A percentile compares a stretch with the other conserved stretches of the same genome.
Evolutionary conservation across 305 asterid species (phyloP).

Genomic region (Andrographis paniculata): DNA sequence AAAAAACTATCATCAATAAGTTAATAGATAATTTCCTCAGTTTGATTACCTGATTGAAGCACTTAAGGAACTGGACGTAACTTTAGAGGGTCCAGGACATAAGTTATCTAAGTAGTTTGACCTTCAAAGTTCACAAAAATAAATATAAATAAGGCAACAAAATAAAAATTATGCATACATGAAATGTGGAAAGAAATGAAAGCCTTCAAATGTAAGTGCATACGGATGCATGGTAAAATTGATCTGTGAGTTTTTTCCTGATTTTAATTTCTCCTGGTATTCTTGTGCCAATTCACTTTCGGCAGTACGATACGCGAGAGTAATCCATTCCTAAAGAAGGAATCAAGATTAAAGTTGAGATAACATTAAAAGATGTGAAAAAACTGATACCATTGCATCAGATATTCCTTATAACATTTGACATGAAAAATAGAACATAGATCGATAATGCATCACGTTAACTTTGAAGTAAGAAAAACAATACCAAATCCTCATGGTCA

Average conservation of each 20-base stretch:
- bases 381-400: background rate
- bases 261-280: conserved; percentile 42
- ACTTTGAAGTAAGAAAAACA: too few species aligned
- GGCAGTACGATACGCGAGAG: conserved; percentile 51
- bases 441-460: too few species aligned
- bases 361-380: background rate
- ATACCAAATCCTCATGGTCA: too few species aligned
- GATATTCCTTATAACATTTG: background rate
- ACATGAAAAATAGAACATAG: too few species aligned
- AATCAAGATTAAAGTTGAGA: conserved; percentile 11
- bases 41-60: conserved; percentile 48
- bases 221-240: conserved; percentile 60
- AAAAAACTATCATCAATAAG: conserved; percentile 8
- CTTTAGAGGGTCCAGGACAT: conserved; percentile 50
- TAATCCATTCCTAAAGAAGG: conserved; percentile 53
- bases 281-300: conserved; percentile 47
- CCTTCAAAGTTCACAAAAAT: conserved; percentile 36
- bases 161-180: too few species aligned
- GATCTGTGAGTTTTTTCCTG: conserved; percentile 38
- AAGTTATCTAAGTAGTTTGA: conserved; percentile 51
- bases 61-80: conserved; percentile 26
- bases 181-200: too few species aligned
- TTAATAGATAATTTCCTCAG: background rate
- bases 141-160: too few species aligned
- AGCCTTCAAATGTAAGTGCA: conserved; percentile 20